Evolutionary conservation across 2,329 filamentous ascomycete species (phyloP).

Genomic region (Aspergillus flavus): DNA sequence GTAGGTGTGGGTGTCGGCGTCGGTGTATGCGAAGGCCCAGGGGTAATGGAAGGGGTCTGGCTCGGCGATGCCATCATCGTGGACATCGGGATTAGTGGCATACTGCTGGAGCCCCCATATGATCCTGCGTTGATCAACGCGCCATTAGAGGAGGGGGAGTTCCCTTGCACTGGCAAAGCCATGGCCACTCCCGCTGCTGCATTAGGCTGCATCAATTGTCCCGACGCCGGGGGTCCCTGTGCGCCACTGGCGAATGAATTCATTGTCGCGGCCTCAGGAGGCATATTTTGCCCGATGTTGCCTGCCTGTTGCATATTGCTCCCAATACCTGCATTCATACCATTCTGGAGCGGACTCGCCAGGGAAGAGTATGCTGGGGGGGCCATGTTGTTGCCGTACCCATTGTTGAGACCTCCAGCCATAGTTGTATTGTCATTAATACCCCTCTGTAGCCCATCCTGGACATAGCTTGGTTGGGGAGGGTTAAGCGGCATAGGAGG

Average conservation of each 20-base stretch:
- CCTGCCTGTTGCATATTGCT: neutral
- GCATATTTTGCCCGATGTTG: neutral
- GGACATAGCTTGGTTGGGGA: too few relatives aligned
- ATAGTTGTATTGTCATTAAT: too few relatives aligned
- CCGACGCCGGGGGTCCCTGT: neutral
- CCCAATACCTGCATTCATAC: fast-evolving
- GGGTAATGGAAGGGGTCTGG: neutral
- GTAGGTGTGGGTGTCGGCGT: neutral
- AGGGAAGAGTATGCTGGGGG: too few relatives aligned
- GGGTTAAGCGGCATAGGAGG: neutral
- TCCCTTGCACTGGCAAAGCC: neutral
- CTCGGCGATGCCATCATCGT: neutral
- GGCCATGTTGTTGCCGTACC: neutral
- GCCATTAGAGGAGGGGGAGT: neutral
- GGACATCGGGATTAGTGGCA: neutral
- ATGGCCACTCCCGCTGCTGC: neutral
- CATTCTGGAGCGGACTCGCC: neutral
- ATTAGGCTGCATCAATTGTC: too few relatives aligned
- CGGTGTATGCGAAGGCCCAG: too few relatives aligned
- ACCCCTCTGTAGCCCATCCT: too few relatives aligned
- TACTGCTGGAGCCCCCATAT: neutral
- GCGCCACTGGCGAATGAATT: neutral
- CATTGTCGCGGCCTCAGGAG: neutral
- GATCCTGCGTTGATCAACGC: neutral
- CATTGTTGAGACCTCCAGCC: too few relatives aligned